phyloP scores from a whole-genome alignment of 2,329 filamentous ascomycete genomes.

The Madurella mycetomatis region DNA sequence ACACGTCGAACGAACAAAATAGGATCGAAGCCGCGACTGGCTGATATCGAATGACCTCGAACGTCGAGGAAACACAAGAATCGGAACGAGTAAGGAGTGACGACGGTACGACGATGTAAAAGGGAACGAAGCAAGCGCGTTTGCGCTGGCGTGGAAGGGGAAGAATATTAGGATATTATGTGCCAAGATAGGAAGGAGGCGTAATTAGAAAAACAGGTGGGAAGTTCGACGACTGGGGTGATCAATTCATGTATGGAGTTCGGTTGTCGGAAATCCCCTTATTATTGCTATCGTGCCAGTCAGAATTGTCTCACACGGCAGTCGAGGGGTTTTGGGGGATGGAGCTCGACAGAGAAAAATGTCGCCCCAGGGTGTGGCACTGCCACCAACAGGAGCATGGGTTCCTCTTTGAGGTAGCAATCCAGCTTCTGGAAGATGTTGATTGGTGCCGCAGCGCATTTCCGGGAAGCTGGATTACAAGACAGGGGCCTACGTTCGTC shows the following conservation, averaged over 20 bases:
- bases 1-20: background rate
- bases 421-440: conserved; percentile 19
- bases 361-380: conserved; percentile 2
- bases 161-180: conserved; percentile 4
- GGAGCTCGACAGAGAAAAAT: conserved; percentile 6
- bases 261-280: too few relatives aligned
- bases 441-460: conserved; percentile 16
- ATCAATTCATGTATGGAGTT: too few relatives aligned
- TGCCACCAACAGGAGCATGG: conserved; percentile 12
- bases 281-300: too few relatives aligned
- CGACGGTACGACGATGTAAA: background rate
- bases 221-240: too few relatives aligned
- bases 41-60: background rate
- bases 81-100: background rate
- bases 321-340: conserved; percentile 3
- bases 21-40: background rate
- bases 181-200: conserved; percentile 12
- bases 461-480: conserved; percentile 17
- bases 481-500: conserved; percentile 8
- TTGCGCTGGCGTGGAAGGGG: background rate
- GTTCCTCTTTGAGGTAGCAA: conserved; percentile 15
- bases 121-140: too few relatives aligned
- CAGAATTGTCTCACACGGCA: background rate
- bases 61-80: background rate
- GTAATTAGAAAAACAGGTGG: background rate